A percentile compares a stretch with the other conserved stretches of the same genome.
These are phyloP conservation scores for Sodiomyces alkalinus DNA, from an alignment of 2,329 filamentous ascomycete species.

Conservation along the genomic window DNA sequence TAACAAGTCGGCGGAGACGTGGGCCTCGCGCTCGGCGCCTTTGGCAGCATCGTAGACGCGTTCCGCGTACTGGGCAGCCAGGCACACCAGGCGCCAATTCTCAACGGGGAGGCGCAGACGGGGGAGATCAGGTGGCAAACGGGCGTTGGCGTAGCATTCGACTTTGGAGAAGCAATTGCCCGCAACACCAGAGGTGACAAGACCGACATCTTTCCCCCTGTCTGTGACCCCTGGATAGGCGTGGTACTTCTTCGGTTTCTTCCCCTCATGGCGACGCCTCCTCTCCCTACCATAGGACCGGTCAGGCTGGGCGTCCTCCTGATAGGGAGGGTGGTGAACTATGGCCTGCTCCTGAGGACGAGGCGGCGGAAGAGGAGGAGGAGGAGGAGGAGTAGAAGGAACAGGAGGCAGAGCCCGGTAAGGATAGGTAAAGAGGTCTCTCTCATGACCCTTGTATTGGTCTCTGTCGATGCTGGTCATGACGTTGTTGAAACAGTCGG, in stretches of 20 bases:
- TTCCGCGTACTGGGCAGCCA: conserved; percentile 66
- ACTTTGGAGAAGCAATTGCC: conserved; percentile 70
- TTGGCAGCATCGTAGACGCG: conserved; percentile 54
- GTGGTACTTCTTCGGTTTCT: too few relatives aligned
- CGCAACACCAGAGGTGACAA: conserved; percentile 24
- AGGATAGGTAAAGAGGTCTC: conserved; percentile 37
- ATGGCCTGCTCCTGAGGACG: too few relatives aligned
- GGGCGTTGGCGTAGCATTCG: conserved; percentile 64
- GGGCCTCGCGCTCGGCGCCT: conserved; percentile 48
- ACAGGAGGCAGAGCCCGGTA: too few relatives aligned
- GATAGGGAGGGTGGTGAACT: conserved; percentile 1
- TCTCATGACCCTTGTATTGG: conserved; percentile 33
- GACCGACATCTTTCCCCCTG: not conserved
- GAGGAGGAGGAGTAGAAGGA: too few relatives aligned
- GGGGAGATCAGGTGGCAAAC: conserved; percentile 50
- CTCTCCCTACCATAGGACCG: too few relatives aligned
- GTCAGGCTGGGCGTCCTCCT: conserved; percentile 2
- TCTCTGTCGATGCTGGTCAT: conserved; percentile 61
- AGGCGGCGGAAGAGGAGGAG: too few relatives aligned
- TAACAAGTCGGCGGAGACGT: conserved; percentile 56
- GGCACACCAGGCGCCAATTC: conserved; percentile 61
- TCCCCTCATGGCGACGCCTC: too few relatives aligned
- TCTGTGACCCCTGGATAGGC: conserved; percentile 5
- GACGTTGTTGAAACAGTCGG: conserved; percentile 47
- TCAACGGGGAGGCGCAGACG: conserved; percentile 56